Evolutionary conservation across 2,329 filamentous ascomycete species (phyloP).

Genomic region (Aplosporella prunicola): DNA sequence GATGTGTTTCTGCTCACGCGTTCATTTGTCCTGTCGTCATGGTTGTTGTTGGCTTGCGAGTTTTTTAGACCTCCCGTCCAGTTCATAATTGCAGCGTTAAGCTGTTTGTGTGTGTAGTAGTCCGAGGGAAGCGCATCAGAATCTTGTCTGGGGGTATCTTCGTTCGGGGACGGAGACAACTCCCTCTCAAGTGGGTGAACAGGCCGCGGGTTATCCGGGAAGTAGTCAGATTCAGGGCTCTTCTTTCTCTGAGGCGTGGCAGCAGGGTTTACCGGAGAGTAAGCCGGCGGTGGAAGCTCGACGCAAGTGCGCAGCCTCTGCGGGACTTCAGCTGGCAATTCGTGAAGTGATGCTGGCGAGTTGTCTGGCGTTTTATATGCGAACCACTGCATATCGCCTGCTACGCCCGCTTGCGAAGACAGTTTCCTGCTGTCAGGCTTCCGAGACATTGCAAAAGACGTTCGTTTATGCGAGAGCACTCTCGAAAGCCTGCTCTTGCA

Average conservation of each 20-base stretch:
- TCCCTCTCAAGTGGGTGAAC: conserved; percentile 7
- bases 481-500: conserved; percentile 1
- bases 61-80: too few species aligned
- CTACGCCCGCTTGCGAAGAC: too few species aligned
- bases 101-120: not conserved
- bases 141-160: too few species aligned
- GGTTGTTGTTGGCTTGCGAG: too few species aligned
- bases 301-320: conserved; percentile 2
- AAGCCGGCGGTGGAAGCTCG: conserved; percentile 6
- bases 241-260: too few species aligned
- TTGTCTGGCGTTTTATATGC: too few species aligned
- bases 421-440: too few species aligned
- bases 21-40: not conserved
- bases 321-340: conserved; percentile 7
- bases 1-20: not conserved
- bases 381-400: too few species aligned
- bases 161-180: too few species aligned
- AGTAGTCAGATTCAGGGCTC: conserved; percentile 1
- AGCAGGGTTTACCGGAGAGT: conserved; percentile 1
- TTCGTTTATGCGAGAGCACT: conserved; percentile 7
- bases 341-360: too few species aligned
- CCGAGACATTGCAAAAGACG: too few species aligned
- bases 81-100: conserved; percentile 5
- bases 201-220: conserved; percentile 6
- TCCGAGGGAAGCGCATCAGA: not conserved